Evolutionary conservation across 2,329 filamentous ascomycete genomes (phyloP).

Genomic region (Pyrenochaeta sp.): DNA sequence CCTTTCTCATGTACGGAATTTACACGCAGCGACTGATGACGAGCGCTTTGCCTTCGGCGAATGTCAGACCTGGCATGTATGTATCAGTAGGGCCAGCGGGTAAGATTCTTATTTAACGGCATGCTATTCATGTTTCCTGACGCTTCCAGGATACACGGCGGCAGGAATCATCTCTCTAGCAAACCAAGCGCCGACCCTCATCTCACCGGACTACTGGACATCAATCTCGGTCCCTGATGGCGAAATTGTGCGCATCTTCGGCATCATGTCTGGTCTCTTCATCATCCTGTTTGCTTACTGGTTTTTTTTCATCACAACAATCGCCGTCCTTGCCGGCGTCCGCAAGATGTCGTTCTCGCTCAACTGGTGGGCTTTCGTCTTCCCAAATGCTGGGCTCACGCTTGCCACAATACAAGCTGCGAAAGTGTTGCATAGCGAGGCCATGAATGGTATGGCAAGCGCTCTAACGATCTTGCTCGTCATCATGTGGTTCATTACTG

Average conservation of each 20-base stretch:
- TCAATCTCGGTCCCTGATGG: conserved; percentile 40
- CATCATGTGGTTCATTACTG: conserved; percentile 64
- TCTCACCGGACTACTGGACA: conserved; percentile 47
- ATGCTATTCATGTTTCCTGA: conserved; percentile 63
- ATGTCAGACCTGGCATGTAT: conserved; percentile 60
- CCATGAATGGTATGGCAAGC: conserved; percentile 62
- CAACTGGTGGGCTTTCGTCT: conserved; percentile 68
- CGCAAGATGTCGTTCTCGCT: conserved; percentile 51
- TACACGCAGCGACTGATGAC: conserved; percentile 76
- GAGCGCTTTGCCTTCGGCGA: conserved; percentile 57
- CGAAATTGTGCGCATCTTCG: conserved; percentile 52
- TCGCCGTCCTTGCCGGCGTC: conserved; percentile 49
- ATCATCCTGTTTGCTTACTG: conserved; percentile 60
- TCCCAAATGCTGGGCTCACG: conserved; percentile 71
- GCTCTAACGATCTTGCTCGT: conserved; percentile 66
- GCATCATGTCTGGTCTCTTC: conserved; percentile 57
- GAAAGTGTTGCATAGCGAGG: conserved; percentile 60
- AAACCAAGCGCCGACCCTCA: conserved; percentile 46
- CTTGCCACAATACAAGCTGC: conserved; percentile 67
- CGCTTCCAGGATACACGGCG: conserved; percentile 52
- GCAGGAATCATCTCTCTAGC: conserved; percentile 58
- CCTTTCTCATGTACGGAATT: conserved; percentile 74
- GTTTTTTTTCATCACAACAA: conserved; percentile 58
- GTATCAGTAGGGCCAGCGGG: conserved; percentile 58
- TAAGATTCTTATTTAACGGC: conserved; percentile 59